phyloP scores from a whole-genome alignment of 2,329 filamentous ascomycete species.

The Pseudocercospora vitis region DNA sequence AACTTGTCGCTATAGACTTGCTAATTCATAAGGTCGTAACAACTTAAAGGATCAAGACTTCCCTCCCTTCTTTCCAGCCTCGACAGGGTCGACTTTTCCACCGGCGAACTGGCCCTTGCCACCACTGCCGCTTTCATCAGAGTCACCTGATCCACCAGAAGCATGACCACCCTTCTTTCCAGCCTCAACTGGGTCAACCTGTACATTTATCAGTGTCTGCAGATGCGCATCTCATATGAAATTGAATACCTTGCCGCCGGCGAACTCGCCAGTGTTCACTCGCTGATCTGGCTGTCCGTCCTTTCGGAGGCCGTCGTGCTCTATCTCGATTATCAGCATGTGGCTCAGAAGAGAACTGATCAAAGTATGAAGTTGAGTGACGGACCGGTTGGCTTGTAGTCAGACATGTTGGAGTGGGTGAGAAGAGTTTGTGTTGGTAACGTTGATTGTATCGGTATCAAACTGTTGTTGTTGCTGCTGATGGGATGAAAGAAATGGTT shows the following conservation, averaged over 20 bases:
- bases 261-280: constrained; percentile 46
- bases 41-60: constrained; percentile 13
- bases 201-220: constrained; percentile 13
- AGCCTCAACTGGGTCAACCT: constrained; percentile 45
- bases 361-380: background rate
- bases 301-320: constrained; percentile 46
- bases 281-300: constrained; percentile 46
- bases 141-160: constrained; percentile 19
- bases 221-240: no score
- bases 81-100: constrained; percentile 24
- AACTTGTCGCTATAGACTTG: no score
- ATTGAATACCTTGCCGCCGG: constrained; percentile 33
- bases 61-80: constrained; percentile 18
- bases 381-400: constrained; percentile 41
- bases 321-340: constrained; percentile 26
- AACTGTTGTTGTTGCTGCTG: constrained; percentile 13
- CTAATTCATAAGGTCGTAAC: background rate
- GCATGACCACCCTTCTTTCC: constrained; percentile 42
- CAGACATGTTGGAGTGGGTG: constrained; percentile 33
- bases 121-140: constrained; percentile 22
- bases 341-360: background rate
- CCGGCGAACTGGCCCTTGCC: constrained; percentile 29
- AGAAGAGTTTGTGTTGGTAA: constrained; percentile 8
- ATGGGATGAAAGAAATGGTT: constrained; percentile 12
- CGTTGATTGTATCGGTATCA: constrained; percentile 11